A percentile compares a stretch with the other conserved stretches of the same genome.
Conservation (phyloP, 2,329 filamentous ascomycete species). For the Hymenoscyphus fructigenus region DNA sequence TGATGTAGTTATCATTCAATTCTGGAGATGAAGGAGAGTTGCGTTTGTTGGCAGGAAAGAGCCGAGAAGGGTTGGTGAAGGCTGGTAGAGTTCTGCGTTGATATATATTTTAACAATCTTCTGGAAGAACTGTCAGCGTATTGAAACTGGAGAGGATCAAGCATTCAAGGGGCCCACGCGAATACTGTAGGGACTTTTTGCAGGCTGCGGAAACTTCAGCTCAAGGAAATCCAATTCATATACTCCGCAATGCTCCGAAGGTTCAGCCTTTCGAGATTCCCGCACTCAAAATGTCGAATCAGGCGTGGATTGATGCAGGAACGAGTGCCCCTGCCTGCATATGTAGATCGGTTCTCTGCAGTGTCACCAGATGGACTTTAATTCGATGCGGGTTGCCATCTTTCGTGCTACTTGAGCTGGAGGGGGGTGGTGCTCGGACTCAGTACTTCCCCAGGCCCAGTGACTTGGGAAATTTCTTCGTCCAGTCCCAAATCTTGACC, state of each 20-base stretch:
- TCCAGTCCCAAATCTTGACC: not conserved
- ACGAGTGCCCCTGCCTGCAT: constrained; percentile 6
- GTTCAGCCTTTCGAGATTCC: not conserved
- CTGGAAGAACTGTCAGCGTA: not conserved
- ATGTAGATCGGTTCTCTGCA: constrained; percentile 9
- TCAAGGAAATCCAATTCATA: not conserved
- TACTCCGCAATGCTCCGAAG: not conserved
- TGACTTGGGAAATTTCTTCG: not conserved
- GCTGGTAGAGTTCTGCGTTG: not conserved
- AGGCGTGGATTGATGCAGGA: constrained; percentile 5
- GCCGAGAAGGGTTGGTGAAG: not conserved
- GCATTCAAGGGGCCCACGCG: not conserved
- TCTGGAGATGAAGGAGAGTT: not conserved
- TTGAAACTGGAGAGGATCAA: not conserved
- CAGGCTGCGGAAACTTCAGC: not conserved
- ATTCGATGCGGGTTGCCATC: constrained; percentile 6
- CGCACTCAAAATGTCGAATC: not conserved
- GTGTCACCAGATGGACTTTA: not conserved
- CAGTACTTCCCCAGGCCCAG: not conserved
- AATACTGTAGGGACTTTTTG: not conserved
- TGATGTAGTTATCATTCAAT: not conserved
- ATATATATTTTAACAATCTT: not conserved
- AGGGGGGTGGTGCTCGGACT: not conserved
- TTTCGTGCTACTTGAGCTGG: not conserved
- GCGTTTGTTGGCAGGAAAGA: not conserved